Evolutionary conservation across 306 rosid species (phyloP).

Genomic region (Dalbergia oliveri): DNA sequence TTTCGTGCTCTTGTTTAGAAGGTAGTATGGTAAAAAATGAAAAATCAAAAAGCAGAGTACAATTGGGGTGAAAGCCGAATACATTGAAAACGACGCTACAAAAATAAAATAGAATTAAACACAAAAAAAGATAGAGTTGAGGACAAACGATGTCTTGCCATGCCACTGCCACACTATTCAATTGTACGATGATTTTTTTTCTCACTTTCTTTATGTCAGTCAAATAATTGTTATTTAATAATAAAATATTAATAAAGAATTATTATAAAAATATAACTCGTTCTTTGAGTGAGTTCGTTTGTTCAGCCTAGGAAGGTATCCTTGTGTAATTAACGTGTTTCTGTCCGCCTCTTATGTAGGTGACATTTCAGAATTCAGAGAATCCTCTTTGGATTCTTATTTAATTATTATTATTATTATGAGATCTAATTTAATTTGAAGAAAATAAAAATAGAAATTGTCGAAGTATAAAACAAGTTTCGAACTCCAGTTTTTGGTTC

Average conservation of each 20-base stretch:
- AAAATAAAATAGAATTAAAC: neutral
- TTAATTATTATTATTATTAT: neutral
- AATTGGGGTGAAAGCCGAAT: neutral
- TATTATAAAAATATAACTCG: neutral
- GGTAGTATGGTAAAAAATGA: no score
- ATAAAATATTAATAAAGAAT: neutral
- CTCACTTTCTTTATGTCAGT: neutral
- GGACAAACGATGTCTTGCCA: constrained; percentile 35
- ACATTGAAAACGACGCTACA: constrained; percentile 40
- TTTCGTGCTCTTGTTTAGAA: neutral
- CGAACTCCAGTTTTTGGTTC: neutral
- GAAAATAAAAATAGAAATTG: constrained; percentile 4
- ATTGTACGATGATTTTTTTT: neutral
- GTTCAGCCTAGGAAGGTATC: neutral
- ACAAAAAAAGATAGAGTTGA: constrained; percentile 12
- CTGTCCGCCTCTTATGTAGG: neutral
- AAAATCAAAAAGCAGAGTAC: neutral
- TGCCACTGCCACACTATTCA: constrained; percentile 37
- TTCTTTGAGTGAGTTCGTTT: neutral
- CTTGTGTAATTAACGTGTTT: neutral
- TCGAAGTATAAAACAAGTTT: neutral
- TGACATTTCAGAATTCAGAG: neutral
- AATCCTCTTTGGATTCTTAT: neutral
- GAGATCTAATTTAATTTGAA: neutral
- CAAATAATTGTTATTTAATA: constrained; percentile 4